Evolutionary conservation across 1,284 basidiomycete genomes (phyloP), one percentile per base, ranked within the genome.

Genomic region (Exsudoporus floridanus): DNA sequence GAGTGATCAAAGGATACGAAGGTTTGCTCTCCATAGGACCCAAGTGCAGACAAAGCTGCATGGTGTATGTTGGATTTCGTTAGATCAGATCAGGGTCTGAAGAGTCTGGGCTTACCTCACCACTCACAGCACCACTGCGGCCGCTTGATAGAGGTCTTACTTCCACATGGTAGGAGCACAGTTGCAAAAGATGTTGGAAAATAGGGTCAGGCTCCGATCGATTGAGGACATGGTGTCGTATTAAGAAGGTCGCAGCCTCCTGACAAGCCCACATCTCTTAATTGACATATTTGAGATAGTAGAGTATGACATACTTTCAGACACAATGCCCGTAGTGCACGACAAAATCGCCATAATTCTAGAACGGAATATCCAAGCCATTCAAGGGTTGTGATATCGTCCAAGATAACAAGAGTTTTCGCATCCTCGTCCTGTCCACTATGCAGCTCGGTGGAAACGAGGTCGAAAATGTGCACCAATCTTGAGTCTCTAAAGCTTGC

Each of bases 91-190:
- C 25, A 23, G 48, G 18, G 14, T n/a, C n/a, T 49, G 25, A 38
- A 52, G 27, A 9, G 0, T 18, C 16, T 16, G 4, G 38, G 60
- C 75, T 25, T 50, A 86, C 88, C 76, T 89, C 84, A 18, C 88
- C 88, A 53, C 82, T 88, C 30, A 90, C 84, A 31, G 81, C 75
- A 10, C 87, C 87, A 59, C 88, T 90, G 39, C 81, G 74, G 13
- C 88, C 88, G 57, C 84, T 90, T 0, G 81, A 74, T 5, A 90
- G 71, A 1, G 87, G 81, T 33, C 78, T 74, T 0, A 90, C 82
- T 57, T 90, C 88, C 8, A 88, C 56, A 60, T 89, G 86, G 55
- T 84, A 83, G 2, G 80, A 73, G 57, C 78, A 84, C 7, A 84
- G 64, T 50, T 86, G 80, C 21, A 82, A 68, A 14, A 89, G 70